phyloP scores from a whole-genome alignment of 805 yeast genomes.

The Candida vaughaniae region DNA sequence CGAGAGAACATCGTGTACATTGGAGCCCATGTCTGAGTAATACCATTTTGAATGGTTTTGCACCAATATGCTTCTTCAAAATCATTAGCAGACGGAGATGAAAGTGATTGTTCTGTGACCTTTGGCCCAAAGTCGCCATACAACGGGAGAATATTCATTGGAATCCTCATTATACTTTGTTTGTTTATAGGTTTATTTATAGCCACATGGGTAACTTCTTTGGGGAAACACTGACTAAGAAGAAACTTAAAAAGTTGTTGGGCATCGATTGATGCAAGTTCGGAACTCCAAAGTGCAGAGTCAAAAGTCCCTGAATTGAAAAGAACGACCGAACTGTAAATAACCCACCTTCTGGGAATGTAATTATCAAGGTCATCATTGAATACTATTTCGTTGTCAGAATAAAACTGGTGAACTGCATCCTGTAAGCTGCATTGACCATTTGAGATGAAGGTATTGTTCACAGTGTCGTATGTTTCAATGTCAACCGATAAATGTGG shows the following conservation, averaged over 20 bases:
- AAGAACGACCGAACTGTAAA: slow-evolving; percentile 68
- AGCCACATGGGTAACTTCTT: slow-evolving; percentile 58
- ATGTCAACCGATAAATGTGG: background rate
- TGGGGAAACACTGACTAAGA: slow-evolving; percentile 13
- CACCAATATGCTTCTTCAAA: slow-evolving; percentile 70
- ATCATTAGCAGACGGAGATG: slow-evolving; percentile 42
- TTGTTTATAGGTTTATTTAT: slow-evolving; percentile 64
- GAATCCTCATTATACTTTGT: slow-evolving; percentile 59
- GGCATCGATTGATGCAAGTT: slow-evolving; percentile 7
- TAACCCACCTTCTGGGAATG: slow-evolving; percentile 55
- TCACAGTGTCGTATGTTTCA: background rate
- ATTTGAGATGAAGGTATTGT: background rate
- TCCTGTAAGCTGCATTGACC: background rate
- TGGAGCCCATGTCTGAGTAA: slow-evolving; percentile 83
- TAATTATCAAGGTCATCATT: background rate
- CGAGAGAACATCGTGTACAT: slow-evolving; percentile 82
- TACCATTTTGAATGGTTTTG: slow-evolving; percentile 65
- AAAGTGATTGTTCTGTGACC: slow-evolving; percentile 41
- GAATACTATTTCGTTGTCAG: background rate
- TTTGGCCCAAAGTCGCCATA: slow-evolving; percentile 65
- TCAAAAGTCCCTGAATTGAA: slow-evolving; percentile 52
- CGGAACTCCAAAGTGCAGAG: slow-evolving; percentile 29
- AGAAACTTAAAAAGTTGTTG: slow-evolving; percentile 15
- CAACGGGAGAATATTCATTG: slow-evolving; percentile 57
- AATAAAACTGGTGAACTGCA: background rate